Evolutionary conservation across 1,284 basidiomycete species (phyloP), one percentile per base, ranked within the genome.

Genomic region (Boletus holoroseus): DNA sequence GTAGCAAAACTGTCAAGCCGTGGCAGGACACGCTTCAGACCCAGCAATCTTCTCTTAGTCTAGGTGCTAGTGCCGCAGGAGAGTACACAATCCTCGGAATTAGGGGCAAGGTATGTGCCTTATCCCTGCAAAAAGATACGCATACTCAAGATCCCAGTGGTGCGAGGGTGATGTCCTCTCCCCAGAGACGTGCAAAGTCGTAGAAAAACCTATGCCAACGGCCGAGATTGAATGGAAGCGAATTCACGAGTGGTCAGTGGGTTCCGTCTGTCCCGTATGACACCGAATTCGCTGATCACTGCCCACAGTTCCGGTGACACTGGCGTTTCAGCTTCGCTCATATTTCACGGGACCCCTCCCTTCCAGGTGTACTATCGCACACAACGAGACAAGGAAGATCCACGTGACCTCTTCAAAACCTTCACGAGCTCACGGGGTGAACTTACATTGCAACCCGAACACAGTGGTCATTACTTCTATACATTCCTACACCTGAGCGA

Each of bases 381-480:
- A 59, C 83, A 89, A 65, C 79, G 85, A 46, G 81, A 91, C 67
- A 77, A 82, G 26, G 81, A 85, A 59, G 70, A 76, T 5, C 69
- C 81, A 6, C 74, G 72, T 2, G 79, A 85, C 59, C 72, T 77
- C 28, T 72, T 76, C 24, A 81, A 82, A 63, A 78, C 75, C 1
- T 90, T 94, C 67, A 62, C 80, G 3, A 76, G 75, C 26, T 87
- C 89, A 16, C 81, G 91, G 20, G 91, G 88, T 43, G 89, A 95
- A 65, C 73, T 98, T 55, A 86, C 84, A 7, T 74, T 97, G 40
- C 87, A 93, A 62, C 94, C 94, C 0, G 87, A 93, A 38, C 81
- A 81, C 40, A 90, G 92, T 56, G 95, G 95, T 8, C 85, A 88
- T 57, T 97, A 96, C 67, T 82, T 82, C 15, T 97, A 96, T 73